Evolutionary conservation across 305 asterid species (phyloP).

Genomic region (Fraxinus floribunda): DNA sequence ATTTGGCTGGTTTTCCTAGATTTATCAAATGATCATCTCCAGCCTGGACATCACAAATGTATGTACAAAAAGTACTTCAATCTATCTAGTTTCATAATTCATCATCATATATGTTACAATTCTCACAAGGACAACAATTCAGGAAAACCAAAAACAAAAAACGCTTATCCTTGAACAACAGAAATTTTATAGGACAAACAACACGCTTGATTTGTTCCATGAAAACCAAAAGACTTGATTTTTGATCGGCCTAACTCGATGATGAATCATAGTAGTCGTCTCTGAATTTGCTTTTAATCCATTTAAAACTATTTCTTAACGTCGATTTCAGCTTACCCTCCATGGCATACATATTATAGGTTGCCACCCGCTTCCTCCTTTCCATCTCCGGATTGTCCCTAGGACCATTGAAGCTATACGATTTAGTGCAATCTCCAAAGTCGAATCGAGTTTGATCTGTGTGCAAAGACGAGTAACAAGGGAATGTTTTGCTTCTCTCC

Average conservation of each 20-base stretch:
- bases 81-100: background rate
- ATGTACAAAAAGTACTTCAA: background rate
- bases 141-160: background rate
- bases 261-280: conserved; percentile 45
- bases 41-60: background rate
- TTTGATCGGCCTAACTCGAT: background rate
- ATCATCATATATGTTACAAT: conserved; percentile 1
- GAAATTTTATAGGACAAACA: background rate
- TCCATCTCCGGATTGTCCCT: conserved; percentile 50
- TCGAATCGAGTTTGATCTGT: conserved; percentile 54
- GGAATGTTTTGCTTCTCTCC: conserved; percentile 78
- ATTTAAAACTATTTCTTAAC: conserved; percentile 74
- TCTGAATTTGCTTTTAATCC: conserved; percentile 82
- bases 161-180: background rate
- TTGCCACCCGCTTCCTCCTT: background rate
- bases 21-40: background rate
- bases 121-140: background rate
- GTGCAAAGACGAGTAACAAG: conserved; percentile 69
- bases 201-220: background rate
- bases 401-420: conserved; percentile 84
- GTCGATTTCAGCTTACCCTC: conserved; percentile 56
- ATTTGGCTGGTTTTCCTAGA: background rate
- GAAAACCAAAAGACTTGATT: background rate
- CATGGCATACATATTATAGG: background rate
- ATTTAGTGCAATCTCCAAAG: conserved; percentile 65